These are phyloP conservation scores for Craspedostauros australis DNA, from an alignment of 108 stramenopile species.

Conservation along the genomic window DNA sequence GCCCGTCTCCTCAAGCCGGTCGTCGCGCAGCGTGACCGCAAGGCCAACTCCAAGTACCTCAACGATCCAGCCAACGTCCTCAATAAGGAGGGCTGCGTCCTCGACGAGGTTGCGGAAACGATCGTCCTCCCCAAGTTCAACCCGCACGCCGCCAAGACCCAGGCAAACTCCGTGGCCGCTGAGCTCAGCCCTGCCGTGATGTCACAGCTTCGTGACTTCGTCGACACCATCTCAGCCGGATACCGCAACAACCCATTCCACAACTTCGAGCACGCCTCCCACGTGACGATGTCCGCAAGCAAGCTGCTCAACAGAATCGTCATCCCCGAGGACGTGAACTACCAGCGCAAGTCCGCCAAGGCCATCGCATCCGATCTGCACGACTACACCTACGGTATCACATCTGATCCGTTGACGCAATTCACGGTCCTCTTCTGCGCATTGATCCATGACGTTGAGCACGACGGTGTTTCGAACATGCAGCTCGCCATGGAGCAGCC, in stretches of 20 bases:
- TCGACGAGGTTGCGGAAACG: slow-evolving; percentile 1
- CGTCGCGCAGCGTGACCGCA: slow-evolving; percentile 1
- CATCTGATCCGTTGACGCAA: slow-evolving; percentile 34
- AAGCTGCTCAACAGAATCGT: slow-evolving; percentile 11
- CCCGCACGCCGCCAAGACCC: no score
- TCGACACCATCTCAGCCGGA: background rate
- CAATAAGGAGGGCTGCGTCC: background rate
- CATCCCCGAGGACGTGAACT: background rate
- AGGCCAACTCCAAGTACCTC: background rate
- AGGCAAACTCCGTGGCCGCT: no score
- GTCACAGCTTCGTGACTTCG: slow-evolving; percentile 9
- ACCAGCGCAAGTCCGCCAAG: background rate
- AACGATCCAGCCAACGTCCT: background rate
- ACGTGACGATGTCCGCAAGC: slow-evolving; percentile 8
- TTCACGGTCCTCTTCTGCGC: slow-evolving; percentile 39
- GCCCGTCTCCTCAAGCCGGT: background rate
- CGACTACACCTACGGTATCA: slow-evolving; percentile 26
- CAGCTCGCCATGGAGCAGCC: slow-evolving; percentile 43
- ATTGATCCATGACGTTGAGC: slow-evolving; percentile 51
- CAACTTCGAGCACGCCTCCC: slow-evolving; percentile 16
- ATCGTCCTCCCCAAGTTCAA: slow-evolving; percentile 1
- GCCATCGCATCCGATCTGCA: background rate
- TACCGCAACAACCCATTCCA: slow-evolving; percentile 21
- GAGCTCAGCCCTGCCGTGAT: no score
- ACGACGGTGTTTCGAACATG: slow-evolving; percentile 43